phyloP scores from a whole-genome alignment of 2,329 filamentous ascomycete genomes.

The Zasmidium angulare region DNA sequence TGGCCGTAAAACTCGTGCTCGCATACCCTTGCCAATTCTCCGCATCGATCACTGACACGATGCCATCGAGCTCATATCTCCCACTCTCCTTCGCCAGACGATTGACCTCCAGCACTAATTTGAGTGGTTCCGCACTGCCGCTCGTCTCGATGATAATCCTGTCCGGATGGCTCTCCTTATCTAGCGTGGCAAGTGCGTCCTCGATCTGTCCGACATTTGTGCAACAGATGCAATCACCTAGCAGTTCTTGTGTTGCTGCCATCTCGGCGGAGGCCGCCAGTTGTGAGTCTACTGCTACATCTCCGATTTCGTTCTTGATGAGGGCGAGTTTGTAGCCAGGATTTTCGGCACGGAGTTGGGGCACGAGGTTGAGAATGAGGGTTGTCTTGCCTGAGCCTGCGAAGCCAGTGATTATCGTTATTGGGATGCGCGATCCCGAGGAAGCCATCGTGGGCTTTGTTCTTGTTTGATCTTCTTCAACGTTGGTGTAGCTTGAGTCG shows the following conservation, averaged over 20 bases:
- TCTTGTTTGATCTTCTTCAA: neutral
- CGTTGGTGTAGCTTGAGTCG: neutral
- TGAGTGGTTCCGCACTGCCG: constrained; percentile 79
- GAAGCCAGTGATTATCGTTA: constrained; percentile 95
- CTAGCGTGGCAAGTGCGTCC: constrained; percentile 75
- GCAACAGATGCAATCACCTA: constrained; percentile 98
- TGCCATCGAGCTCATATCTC: constrained; percentile 76
- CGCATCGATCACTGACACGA: constrained; percentile 86
- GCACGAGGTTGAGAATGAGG: constrained; percentile 87
- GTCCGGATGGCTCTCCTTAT: constrained; percentile 63
- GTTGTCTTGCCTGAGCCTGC: constrained; percentile 96
- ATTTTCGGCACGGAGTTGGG: constrained; percentile 84
- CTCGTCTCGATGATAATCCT: constrained; percentile 93
- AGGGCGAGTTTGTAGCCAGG: constrained; percentile 88
- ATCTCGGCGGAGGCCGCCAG: constrained; percentile 81
- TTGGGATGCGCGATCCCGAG: constrained; percentile 58
- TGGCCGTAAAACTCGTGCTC: constrained; percentile 84
- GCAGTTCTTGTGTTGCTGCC: constrained; percentile 84
- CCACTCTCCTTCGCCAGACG: constrained; percentile 69
- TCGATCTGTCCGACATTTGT: constrained; percentile 91
- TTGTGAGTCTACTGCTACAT: constrained; percentile 89
- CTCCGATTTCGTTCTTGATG: constrained; percentile 97
- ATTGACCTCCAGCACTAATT: constrained; percentile 87
- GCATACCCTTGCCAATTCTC: constrained; percentile 95
- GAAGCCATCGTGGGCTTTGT: neutral